Percentiles rank a stretch among this genome's conserved stretches.
phyloP scores from a whole-genome alignment of 1,139 yeast genomes.

The Taphrina flavorubra region DNA sequence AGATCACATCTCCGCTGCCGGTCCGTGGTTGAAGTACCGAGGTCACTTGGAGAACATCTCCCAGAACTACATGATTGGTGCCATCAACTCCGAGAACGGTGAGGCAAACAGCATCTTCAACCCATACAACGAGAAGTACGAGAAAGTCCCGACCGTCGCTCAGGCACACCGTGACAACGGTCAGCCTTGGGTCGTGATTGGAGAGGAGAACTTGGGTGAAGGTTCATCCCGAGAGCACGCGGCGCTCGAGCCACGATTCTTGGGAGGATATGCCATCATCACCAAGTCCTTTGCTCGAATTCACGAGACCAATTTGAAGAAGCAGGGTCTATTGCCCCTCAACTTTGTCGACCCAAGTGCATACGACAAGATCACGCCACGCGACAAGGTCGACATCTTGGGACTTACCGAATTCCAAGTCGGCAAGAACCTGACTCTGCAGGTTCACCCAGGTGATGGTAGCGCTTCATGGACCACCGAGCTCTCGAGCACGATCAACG shows the following conservation, averaged over 20 bases:
- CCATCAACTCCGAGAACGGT: conserved; percentile 93
- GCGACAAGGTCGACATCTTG: conserved; percentile 84
- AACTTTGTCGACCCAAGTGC: conserved; percentile 87
- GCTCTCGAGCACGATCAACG: conserved; percentile 93
- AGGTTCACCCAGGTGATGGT: conserved; percentile 79
- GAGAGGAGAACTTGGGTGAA: conserved; percentile 99
- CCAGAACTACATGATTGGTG: conserved; percentile 99
- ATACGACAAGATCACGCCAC: conserved; percentile 91
- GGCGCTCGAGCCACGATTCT: conserved; percentile 98
- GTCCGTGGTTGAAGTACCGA: conserved; percentile 99
- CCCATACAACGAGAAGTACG: conserved; percentile 88
- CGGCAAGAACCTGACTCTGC: conserved; percentile 85
- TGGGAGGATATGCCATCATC: conserved; percentile 97
- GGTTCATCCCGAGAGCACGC: conserved; percentile 99
- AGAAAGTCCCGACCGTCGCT: conserved; percentile 96
- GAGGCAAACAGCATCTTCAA: conserved; percentile 92
- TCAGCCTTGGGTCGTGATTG: conserved; percentile 86
- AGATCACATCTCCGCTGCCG: conserved; percentile 99
- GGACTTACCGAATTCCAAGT: conserved; percentile 89
- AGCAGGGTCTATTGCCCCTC: conserved; percentile 97
- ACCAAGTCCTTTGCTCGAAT: conserved; percentile 98
- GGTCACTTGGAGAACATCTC: conserved; percentile 99
- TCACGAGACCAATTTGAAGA: conserved; percentile 91
- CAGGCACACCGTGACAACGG: conserved; percentile 81
- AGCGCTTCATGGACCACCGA: conserved; percentile 77